Evolutionary conservation across 768 basidiomycete species (phyloP).

Genomic region (Termitomyces sp.): DNA sequence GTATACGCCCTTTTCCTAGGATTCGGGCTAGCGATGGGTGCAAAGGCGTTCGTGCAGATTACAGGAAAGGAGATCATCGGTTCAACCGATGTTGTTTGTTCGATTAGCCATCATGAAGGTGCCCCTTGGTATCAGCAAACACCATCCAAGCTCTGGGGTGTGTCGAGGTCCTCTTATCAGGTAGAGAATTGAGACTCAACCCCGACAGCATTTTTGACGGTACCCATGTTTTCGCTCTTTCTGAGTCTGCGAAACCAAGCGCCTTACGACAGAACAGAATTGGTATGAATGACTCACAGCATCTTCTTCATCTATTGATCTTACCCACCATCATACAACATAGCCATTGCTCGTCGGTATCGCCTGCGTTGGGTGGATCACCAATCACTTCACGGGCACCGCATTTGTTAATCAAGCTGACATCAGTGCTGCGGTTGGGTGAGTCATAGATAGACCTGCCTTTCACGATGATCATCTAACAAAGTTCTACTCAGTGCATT

Average conservation of each 20-base stretch:
- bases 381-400: slow-evolving; percentile 65
- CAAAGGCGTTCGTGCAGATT: slow-evolving; percentile 54
- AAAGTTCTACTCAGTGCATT: slow-evolving; percentile 50
- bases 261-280: slow-evolving; percentile 52
- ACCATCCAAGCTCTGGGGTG: slow-evolving; percentile 72
- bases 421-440: slow-evolving; percentile 76
- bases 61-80: slow-evolving; percentile 43
- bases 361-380: slow-evolving; percentile 71
- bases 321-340: background rate
- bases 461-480: background rate
- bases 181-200: background rate
- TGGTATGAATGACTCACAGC: slow-evolving; percentile 36
- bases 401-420: slow-evolving; percentile 69
- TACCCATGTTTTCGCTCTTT: slow-evolving; percentile 66
- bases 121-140: slow-evolving; percentile 76
- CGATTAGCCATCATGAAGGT: slow-evolving; percentile 45
- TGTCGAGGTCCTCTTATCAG: slow-evolving; percentile 19
- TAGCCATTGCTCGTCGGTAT: slow-evolving; percentile 37
- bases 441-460: slow-evolving; percentile 8
- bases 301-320: background rate
- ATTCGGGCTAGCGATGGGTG: slow-evolving; percentile 82
- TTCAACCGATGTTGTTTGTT: slow-evolving; percentile 44
- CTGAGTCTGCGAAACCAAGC: slow-evolving; percentile 65
- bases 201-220: slow-evolving; percentile 57
- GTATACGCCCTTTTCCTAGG: slow-evolving; percentile 78